Base-by-base conservation (phyloP, 1,284 basidiomycete genomes). In the Cutaneotrichosporon sp. region DNA sequence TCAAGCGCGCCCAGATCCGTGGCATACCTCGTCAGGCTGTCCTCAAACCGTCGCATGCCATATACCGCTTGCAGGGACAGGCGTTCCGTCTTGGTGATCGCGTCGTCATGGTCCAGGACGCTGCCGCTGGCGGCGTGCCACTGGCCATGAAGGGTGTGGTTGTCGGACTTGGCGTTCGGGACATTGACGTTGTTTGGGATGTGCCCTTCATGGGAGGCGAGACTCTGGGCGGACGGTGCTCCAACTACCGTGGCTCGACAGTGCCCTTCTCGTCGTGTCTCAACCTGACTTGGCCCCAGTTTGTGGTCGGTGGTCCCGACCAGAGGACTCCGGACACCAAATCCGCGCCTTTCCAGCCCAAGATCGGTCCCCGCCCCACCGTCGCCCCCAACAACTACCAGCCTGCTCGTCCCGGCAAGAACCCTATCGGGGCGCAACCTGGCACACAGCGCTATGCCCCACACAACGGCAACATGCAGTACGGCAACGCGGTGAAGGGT, bases 131-230 rank as follows among this genome's bases (percentile, higher is more conserved):
- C n/a, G 85, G 86, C 21, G 91, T 98, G 0, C 92, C 93, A 0
- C 79, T 97, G 10, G 85, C 86, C 2, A 87, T 87, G 51, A 94
- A 94, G 72, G 96, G 96, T 38, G 89, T 94, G 9, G 91, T 97
- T 15, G 83, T 98, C 49, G 91, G 93, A 4, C 77, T 98, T 65
- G 87, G 84, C 63, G 78, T 84, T 12, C 88, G 86, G 66, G 84
- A 86, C 10, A 87, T 98, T 80, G 96, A 98, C 70, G 86, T 98
- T n/a, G 83, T 96, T 0, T 98, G 96, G 86, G 96, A 98, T 72
- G 84, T 87, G 18, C 82, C 91, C 1, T 98, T 97, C 77, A 88
- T 99, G 81, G 85, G 90, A 33, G 94, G 96, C 10, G 81, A 83
- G 2, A 96, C 88, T 0, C 78, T 98, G 4, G 83, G 83, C n/a